These are phyloP conservation scores for Solanum chmielewskii DNA, from an alignment of 257 asterid species.

Conservation along the genomic window DNA sequence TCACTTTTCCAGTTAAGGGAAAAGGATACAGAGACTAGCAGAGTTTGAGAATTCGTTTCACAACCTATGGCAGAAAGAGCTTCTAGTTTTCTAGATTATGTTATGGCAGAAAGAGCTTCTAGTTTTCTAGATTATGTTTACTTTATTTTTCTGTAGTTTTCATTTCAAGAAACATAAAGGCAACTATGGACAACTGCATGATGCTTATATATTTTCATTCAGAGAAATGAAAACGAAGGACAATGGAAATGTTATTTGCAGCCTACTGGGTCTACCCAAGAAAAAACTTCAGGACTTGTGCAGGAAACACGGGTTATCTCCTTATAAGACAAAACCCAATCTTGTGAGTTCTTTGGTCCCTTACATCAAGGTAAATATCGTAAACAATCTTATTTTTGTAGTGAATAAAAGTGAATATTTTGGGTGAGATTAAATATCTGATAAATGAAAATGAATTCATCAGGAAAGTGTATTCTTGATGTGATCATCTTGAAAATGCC, in stretches of 20 bases:
- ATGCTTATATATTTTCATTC: not conserved
- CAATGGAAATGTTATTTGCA: not conserved
- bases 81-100: not conserved
- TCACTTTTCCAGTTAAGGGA: not conserved
- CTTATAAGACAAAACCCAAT: not conserved
- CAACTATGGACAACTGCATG: not conserved
- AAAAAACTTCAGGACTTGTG: slow-evolving; percentile 3
- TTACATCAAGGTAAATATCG: not conserved
- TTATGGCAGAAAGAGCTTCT: not conserved
- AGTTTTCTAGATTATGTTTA: not conserved
- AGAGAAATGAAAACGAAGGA: not conserved
- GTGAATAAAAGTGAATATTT: not conserved
- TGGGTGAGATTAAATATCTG: not conserved
- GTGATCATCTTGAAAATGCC: not conserved
- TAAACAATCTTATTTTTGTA: not conserved
- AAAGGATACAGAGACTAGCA: not conserved
- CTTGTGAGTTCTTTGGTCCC: not conserved
- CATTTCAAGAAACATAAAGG: not conserved
- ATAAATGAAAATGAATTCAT: not conserved
- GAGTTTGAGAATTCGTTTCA: not conserved
- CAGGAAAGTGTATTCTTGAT: not conserved
- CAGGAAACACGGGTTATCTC: slow-evolving; percentile 1
- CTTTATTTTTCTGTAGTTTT: not conserved
- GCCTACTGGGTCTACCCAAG: not conserved
- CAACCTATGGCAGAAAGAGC: not conserved